These are phyloP conservation scores for Thraustochytrium striatum DNA, from an alignment of 352 stramenopile species.

Conservation along the genomic window DNA sequence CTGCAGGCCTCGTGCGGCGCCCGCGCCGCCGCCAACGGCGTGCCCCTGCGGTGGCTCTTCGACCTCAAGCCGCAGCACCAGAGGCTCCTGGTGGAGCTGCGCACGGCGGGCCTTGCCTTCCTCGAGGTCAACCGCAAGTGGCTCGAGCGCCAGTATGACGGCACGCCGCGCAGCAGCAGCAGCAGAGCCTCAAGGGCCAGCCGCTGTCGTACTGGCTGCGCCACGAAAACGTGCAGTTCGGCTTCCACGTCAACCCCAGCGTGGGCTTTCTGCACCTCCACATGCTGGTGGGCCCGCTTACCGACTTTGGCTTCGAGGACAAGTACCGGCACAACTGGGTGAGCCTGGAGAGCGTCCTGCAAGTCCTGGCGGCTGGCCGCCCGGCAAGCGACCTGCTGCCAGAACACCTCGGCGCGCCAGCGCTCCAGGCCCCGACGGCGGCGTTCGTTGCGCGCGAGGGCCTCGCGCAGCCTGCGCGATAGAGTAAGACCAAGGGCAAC, in stretches of 20 bases:
- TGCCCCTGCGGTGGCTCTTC: neutral
- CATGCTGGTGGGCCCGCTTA: constrained; percentile 33
- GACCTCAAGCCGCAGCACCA: constrained; percentile 3
- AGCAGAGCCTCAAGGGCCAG: constrained; percentile 18
- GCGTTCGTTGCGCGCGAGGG: no score
- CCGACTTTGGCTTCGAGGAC: constrained; percentile 8
- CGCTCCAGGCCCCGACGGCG: no score
- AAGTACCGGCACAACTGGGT: neutral
- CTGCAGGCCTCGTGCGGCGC: neutral
- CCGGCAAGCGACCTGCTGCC: no score
- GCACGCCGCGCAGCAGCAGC: no score
- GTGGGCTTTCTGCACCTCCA: constrained; percentile 27
- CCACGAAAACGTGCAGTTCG: constrained; percentile 25
- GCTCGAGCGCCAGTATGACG: neutral
- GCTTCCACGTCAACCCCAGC: constrained; percentile 1
- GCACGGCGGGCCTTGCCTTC: neutral
- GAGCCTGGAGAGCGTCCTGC: neutral
- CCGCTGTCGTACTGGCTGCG: constrained; percentile 14
- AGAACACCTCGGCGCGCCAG: no score
- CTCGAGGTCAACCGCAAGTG: neutral
- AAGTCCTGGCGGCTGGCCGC: constrained; percentile 1
- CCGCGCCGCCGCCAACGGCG: neutral
- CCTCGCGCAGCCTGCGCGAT: no score
- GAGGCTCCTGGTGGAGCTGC: neutral
- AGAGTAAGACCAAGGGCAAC: no score